Evolutionary conservation across 1,284 basidiomycete genomes (phyloP), one percentile per base, ranked within the genome.

Genomic region (Rhizoctonia solani): DNA sequence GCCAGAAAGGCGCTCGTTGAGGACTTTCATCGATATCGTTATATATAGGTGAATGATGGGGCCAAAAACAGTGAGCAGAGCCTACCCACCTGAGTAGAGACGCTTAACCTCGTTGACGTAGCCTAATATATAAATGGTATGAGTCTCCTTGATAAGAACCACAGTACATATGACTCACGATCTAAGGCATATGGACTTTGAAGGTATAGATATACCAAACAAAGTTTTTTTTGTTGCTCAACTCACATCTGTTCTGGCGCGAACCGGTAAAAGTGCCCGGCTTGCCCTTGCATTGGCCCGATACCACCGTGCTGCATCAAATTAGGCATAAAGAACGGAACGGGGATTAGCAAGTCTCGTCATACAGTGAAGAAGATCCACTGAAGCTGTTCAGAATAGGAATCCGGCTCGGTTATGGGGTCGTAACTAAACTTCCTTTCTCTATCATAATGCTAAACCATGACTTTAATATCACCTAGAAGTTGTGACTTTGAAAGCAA

Each of bases 281-380:
- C 82, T 78, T 92, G 89, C 23, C 89, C 88, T 77, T 88, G 86
- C 86, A 89, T 90, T 1, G 88, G 87, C 13, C 87, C 87, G 23
- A 89, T 75, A n/a, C 56, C 56, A 4, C 56, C 56, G 27, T 59
- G 56, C 56, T 59, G 13, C n/a, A 19, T 14, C 2, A 3, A 49
- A 49, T n/a, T n/a, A n/a, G n/a, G n/a, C n/a, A n/a, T n/a, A n/a
- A n/a, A n/a, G n/a, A n/a, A n/a, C n/a, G n/a, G n/a, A n/a, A n/a
- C n/a, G n/a, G n/a, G n/a, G n/a, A n/a, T n/a, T n/a, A n/a, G n/a
- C n/a, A n/a, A n/a, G n/a, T n/a, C n/a, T n/a, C n/a, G n/a, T n/a
- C n/a, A n/a, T n/a, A 85, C 85, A 41, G 83, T 81, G 71, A 89
- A 93, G 78, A 92, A 90, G 53, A 92, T 86, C 91, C 90, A 93